Base-by-base conservation (phyloP, 208 protist genomes). In the Acanthamoeba castellanii region DNA sequence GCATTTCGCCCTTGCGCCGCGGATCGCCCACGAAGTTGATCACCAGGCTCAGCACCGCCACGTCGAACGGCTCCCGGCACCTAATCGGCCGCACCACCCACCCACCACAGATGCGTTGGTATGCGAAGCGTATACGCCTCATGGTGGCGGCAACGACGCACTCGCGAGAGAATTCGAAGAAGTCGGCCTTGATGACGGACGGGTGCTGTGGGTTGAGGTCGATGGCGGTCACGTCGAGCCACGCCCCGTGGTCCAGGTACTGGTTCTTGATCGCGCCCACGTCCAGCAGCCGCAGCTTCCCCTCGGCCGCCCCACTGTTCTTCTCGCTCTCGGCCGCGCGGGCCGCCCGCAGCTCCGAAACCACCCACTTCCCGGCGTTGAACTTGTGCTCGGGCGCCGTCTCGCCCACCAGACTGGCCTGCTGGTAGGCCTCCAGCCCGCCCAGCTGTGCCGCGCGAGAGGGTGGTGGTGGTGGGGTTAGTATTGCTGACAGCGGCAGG, bases 221-320 rank as follows among this genome's bases (percentile, higher is more conserved):
- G 30, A 95, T 95, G 18, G 94, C 66, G 3, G 76, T 91, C 2
- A 78, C 72, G 22, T 61, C 11, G 27, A 92, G 66, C 94, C 72
- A 95, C 52, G 37, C 37, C 3, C 22, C 27, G 45, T 93, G 45
- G 32, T 81, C 57, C 47, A 59, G 55, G 66, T 92, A 95, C n/a
- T 95, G 94, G 34, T 95, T 95, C 82, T n/a, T 95, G 42, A 95
- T 90, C 14, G 94, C 94, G 22, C 94, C 94, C 16, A 95, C 94
- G 87, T 95, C 94, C 32, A 95, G 61, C 87, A 95, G 45, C 13
- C 84, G 81, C 47, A 95, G 70, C 52, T 84, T 84, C n/a, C 13
- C 30, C 6, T 50, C 30, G 3, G 22, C 22, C n/a, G 55, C 34
- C 45, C 8, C 55, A 20, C 22, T 7, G 52, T 87, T 9, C 52